Percentiles rank a stretch among this genome's conserved stretches.
Evolutionary conservation across 192 early-diverging fungal species (phyloP).

Genomic region (Backusella mclennaniae): DNA sequence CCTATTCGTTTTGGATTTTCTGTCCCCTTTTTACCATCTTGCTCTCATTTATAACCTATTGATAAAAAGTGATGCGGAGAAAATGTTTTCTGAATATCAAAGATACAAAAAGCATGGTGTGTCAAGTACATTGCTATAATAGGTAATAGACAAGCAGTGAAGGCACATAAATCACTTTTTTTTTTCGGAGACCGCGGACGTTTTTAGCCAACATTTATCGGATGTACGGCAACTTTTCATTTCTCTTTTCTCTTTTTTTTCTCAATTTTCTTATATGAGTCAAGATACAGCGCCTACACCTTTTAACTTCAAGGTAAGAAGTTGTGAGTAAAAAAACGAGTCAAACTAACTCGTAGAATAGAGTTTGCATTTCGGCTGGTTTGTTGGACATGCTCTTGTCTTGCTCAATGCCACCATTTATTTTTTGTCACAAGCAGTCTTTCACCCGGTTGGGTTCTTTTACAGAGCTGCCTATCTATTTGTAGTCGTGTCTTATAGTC

Average conservation of each 20-base stretch:
- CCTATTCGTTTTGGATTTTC: neutral
- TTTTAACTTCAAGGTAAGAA: conserved; percentile 6
- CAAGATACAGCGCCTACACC: neutral
- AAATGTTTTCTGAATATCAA: too few species aligned
- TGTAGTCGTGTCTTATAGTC: conserved; percentile 20
- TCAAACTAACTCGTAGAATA: neutral
- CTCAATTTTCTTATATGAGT: neutral
- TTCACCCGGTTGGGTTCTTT: conserved; percentile 17
- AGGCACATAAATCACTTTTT: neutral
- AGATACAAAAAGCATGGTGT: neutral
- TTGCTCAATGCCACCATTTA: conserved; percentile 9
- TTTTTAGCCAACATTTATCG: neutral
- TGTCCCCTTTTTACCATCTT: too few species aligned
- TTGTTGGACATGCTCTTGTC: conserved; percentile 19
- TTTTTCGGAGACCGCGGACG: neutral
- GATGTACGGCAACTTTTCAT: neutral
- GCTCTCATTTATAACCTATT: too few species aligned
- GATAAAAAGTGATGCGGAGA: too few species aligned
- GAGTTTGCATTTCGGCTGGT: conserved; percentile 31
- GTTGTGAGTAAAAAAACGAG: neutral
- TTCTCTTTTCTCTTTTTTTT: neutral
- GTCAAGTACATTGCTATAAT: neutral
- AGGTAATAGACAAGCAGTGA: neutral
- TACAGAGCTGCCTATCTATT: conserved; percentile 20
- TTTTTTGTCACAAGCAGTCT: conserved; percentile 19